Percentiles rank a stretch among this genome's conserved stretches.
These are phyloP conservation scores for Phytophthora chlamydospora DNA, from an alignment of 352 stramenopile species.

Conservation along the genomic window DNA sequence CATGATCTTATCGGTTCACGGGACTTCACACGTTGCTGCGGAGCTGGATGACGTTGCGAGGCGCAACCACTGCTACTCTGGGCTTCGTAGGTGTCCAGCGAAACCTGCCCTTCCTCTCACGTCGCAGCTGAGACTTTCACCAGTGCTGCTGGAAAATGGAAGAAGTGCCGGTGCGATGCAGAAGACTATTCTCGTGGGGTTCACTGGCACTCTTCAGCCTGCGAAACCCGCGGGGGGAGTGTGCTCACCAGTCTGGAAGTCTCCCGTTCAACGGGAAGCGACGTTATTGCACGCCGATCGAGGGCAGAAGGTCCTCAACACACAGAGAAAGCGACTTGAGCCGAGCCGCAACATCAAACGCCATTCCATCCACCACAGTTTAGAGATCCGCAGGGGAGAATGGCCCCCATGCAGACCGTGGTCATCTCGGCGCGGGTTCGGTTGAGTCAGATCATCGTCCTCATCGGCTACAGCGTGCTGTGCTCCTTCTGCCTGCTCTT, in stretches of 20 bases:
- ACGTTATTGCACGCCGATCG: neutral
- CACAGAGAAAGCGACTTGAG: neutral
- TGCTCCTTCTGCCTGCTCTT: constrained; percentile 41
- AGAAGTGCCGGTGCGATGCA: constrained; percentile 10
- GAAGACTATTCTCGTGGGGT: constrained; percentile 25
- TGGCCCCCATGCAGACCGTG: neutral
- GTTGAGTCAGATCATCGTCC: constrained; percentile 37
- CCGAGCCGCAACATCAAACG: constrained; percentile 1
- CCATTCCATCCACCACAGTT: neutral
- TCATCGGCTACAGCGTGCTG: constrained; percentile 46
- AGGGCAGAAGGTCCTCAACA: neutral
- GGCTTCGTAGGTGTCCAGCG: constrained; percentile 16
- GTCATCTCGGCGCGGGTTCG: constrained; percentile 17
- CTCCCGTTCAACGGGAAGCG: constrained; percentile 3
- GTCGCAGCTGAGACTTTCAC: constrained; percentile 20
- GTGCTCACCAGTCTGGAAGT: constrained; percentile 26
- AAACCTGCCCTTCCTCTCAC: constrained; percentile 16
- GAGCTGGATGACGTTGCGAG: no score
- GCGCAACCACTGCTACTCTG: constrained; percentile 1
- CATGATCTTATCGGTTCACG: no score
- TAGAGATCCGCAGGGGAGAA: neutral
- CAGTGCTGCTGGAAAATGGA: constrained; percentile 4
- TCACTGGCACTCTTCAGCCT: constrained; percentile 16
- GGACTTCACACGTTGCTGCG: no score
- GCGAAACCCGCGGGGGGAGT: neutral